These are phyloP conservation scores for Cephalotrichum gorgonifer DNA, from an alignment of 2,329 filamentous ascomycete genomes.

Conservation along the genomic window DNA sequence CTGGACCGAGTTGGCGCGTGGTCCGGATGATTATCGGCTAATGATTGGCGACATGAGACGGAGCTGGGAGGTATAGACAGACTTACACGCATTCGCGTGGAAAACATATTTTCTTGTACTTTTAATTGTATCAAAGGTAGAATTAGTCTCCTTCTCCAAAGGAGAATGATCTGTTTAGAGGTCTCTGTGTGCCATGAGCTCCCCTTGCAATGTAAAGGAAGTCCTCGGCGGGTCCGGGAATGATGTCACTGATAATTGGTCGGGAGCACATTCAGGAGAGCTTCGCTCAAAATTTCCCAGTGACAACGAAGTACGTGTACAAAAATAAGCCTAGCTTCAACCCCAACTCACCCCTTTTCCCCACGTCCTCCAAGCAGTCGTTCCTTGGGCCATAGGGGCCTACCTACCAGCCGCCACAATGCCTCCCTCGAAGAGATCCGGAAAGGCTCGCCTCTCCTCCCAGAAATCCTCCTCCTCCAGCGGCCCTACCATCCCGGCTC, in stretches of 20 bases:
- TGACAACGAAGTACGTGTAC: background rate
- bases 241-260: slow-evolving; percentile 4
- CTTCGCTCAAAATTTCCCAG: background rate
- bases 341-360: background rate
- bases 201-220: too few species aligned
- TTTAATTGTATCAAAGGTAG: too few species aligned
- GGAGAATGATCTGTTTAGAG: too few species aligned
- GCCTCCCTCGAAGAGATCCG: slow-evolving; percentile 20
- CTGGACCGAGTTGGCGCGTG: background rate
- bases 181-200: too few species aligned
- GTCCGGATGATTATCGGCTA: background rate
- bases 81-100: background rate
- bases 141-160: too few species aligned
- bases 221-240: too few species aligned
- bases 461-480: slow-evolving; percentile 8
- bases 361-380: background rate
- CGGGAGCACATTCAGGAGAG: too few species aligned
- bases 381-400: background rate
- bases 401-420: slow-evolving; percentile 4
- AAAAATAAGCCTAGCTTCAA: background rate
- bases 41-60: too few species aligned
- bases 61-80: background rate
- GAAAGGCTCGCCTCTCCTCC: slow-evolving; percentile 18
- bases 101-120: too few species aligned
- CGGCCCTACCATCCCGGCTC: slow-evolving; percentile 38